A percentile compares a stretch with the other conserved stretches of the same genome.
Conservation (phyloP, 257 asterid species). For the Forsythia suspensa region DNA sequence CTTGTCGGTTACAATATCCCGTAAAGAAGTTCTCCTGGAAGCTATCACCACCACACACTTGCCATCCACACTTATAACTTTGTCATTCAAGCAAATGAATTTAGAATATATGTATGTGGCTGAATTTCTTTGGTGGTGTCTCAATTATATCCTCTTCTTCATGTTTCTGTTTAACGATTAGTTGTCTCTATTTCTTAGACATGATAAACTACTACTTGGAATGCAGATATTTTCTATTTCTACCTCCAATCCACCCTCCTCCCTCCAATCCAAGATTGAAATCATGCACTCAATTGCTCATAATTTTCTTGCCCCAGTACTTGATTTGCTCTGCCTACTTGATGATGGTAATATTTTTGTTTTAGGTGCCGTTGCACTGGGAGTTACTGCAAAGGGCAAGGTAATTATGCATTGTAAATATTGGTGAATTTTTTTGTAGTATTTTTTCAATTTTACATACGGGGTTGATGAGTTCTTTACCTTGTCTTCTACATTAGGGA, state of each 20-base stretch:
- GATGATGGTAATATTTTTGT: slow-evolving; percentile 88
- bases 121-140: background rate
- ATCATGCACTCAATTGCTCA: background rate
- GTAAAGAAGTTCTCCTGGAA: too few relatives aligned
- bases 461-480: background rate
- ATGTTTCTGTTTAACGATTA: background rate
- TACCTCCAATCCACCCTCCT: background rate
- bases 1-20: too few relatives aligned
- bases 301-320: background rate
- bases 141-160: background rate
- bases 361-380: slow-evolving; percentile 97
- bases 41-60: too few relatives aligned
- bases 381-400: slow-evolving; percentile 88
- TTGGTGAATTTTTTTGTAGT: background rate
- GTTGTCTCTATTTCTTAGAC: background rate
- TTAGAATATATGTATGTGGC: too few relatives aligned
- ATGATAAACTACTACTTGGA: background rate
- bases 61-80: too few relatives aligned
- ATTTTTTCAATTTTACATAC: background rate
- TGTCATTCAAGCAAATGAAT: too few relatives aligned
- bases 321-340: slow-evolving; percentile 80
- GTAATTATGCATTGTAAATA: slow-evolving; percentile 32
- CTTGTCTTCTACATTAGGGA: background rate
- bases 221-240: background rate
- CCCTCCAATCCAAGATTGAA: background rate